Percentiles rank a stretch among this genome's conserved stretches.
These are phyloP conservation scores for Emergomyces orientalis DNA, from an alignment of 2,329 filamentous ascomycete genomes.

Conservation along the genomic window DNA sequence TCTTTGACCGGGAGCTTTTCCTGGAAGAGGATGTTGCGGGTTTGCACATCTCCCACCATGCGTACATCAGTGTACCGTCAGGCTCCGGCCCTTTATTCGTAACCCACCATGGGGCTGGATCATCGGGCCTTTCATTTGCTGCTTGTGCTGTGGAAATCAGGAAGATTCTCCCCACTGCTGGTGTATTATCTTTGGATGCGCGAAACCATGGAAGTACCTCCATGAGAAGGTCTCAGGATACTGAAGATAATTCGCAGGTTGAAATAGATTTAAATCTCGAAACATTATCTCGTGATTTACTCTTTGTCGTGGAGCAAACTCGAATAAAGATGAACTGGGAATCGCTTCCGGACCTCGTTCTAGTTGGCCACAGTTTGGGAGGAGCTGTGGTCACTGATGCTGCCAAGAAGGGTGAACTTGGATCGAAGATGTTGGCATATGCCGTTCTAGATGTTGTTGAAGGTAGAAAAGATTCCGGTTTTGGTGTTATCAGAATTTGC, in stretches of 20 bases:
- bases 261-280: slow-evolving; percentile 60
- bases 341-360: slow-evolving; percentile 61
- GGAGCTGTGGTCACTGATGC: slow-evolving; percentile 84
- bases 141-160: slow-evolving; percentile 68
- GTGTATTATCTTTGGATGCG: slow-evolving; percentile 76
- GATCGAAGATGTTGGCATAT: slow-evolving; percentile 65
- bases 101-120: slow-evolving; percentile 89
- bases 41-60: slow-evolving; percentile 60
- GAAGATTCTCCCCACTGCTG: slow-evolving; percentile 66
- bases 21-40: slow-evolving; percentile 40
- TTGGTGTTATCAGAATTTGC: background rate
- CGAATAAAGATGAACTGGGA: slow-evolving; percentile 62
- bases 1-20: slow-evolving; percentile 80
- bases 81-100: slow-evolving; percentile 74
- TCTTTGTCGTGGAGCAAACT: slow-evolving; percentile 59
- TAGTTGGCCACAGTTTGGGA: slow-evolving; percentile 87
- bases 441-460: slow-evolving; percentile 93
- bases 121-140: slow-evolving; percentile 86
- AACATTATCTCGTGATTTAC: slow-evolving; percentile 63
- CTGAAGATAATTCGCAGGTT: slow-evolving; percentile 21
- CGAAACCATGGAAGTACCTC: slow-evolving; percentile 70
- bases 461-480: slow-evolving; percentile 31
- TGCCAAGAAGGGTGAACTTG: slow-evolving; percentile 58
- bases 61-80: slow-evolving; percentile 71
- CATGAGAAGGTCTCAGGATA: slow-evolving; percentile 23